Evolutionary conservation across 805 yeast genomes (phyloP), one percentile per base, ranked within the genome.

Genomic region (Scheffersomyces ergatensis): DNA sequence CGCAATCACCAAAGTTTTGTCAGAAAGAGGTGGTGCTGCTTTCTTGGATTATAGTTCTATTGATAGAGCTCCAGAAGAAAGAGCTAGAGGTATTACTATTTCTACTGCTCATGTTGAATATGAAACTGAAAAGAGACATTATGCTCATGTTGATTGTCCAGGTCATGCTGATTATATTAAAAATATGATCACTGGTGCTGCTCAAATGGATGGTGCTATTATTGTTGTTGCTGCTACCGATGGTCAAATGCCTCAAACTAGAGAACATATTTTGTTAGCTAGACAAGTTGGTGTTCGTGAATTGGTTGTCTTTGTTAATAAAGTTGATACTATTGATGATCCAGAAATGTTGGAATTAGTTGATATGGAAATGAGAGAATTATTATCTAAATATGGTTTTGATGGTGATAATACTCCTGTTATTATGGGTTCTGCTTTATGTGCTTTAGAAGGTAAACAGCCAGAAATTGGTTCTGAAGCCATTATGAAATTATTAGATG

Each of bases 321-420:
- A 93, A 78, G 93, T 93, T 57, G 99, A 93, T 70, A 86, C 96
- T 56, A 81, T 93, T 63, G 97, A 93, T 63, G 99, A 93, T 68
- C 95, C 96, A 51, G 99, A 93, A 78, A 93, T 92, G 97, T 80
- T 93, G 67, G 99, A 93, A 78, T 83, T 93, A 58, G 99, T 93
- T 53, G 99, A 93, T 77, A 93, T 93, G 99, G 99, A 93, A 78
- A 93, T 93, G 99, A 86, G 99, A 76, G 99, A 93, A 66, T 78
- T 93, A 52, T 78, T 93, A 63, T 62, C 82, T 53, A 77, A 86
- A 53, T 93, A 90, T 70, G 98, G 97, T 45, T 93, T 92, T 54
- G 98, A 93, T 62, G 99, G 98, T 74, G 99, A 93, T 62, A 84
- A 92, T 73, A 84, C 96, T 51, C 99, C 99, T 45, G 97, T 93